Conservation (phyloP, 1,284 basidiomycete genomes). For the Exobasidium cylindrosporum region DNA sequence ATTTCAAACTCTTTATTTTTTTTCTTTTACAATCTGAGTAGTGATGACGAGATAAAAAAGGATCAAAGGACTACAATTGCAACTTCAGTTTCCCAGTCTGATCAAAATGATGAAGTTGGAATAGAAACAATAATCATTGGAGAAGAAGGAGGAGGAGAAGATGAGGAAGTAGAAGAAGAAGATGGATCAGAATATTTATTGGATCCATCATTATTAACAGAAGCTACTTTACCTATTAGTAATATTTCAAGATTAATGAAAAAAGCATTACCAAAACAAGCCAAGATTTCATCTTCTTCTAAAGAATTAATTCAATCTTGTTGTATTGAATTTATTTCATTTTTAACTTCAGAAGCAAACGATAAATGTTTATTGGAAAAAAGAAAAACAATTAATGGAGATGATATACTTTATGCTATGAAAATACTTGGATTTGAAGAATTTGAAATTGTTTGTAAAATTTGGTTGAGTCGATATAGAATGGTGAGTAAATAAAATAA, state of each 20-base stretch:
- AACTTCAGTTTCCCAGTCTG: too few relatives aligned
- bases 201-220: constrained; percentile 1
- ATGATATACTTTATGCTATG: constrained; percentile 83
- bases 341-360: constrained; percentile 85
- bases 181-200: neutral
- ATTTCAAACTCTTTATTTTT: neutral
- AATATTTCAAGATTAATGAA: constrained; percentile 97
- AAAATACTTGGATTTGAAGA: constrained; percentile 87
- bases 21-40: too few relatives aligned
- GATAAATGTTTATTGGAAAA: constrained; percentile 85
- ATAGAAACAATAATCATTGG: neutral
- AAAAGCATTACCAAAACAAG: constrained; percentile 73
- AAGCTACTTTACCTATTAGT: constrained; percentile 64
- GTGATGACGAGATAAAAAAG: neutral
- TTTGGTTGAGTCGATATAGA: constrained; percentile 19
- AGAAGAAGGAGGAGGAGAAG: neutral
- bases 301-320: constrained; percentile 96
- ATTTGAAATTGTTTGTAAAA: constrained; percentile 66
- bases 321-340: constrained; percentile 91
- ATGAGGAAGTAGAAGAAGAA: neutral
- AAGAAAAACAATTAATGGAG: constrained; percentile 79
- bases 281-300: constrained; percentile 93
- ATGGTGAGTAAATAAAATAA: constrained; percentile 16
- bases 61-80: too few relatives aligned
- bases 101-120: neutral